Conservation (phyloP, 306 rosid genomes). For the Prinsepia uniflora region DNA sequence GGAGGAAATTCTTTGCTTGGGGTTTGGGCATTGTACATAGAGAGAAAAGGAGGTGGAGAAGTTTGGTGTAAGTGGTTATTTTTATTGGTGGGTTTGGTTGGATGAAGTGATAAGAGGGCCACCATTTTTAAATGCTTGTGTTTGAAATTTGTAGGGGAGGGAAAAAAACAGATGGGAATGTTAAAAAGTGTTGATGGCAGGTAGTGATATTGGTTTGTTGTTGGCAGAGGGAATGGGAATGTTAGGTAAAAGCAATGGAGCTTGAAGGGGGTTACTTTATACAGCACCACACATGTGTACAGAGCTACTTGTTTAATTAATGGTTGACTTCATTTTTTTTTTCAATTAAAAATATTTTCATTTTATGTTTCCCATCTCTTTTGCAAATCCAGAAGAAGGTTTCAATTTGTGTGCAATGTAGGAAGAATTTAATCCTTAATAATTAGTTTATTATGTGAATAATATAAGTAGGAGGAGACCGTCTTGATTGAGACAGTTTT, state of each 20-base stretch:
- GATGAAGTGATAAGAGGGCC: slow-evolving; percentile 33
- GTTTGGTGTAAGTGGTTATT: slow-evolving; percentile 47
- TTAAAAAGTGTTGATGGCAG: slow-evolving; percentile 12
- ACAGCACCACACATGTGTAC: slow-evolving; percentile 41
- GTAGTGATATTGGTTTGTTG: slow-evolving; percentile 26
- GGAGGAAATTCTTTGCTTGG: slow-evolving; percentile 60
- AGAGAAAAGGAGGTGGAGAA: slow-evolving; percentile 32
- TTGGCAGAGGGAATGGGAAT: slow-evolving; percentile 6
- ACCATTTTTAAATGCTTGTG: slow-evolving; percentile 40
- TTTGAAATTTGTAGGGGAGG: slow-evolving; percentile 22
- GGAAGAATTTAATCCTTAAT: slow-evolving; percentile 11
- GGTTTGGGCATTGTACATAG: slow-evolving; percentile 59
- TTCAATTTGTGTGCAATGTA: not conserved
- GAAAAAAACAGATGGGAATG: slow-evolving; percentile 17
- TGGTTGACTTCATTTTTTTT: slow-evolving; percentile 35
- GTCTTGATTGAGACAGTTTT: too few relatives aligned
- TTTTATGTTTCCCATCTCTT: not conserved
- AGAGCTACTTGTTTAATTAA: slow-evolving; percentile 23
- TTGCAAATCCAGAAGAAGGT: not conserved
- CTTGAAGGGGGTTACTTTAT: slow-evolving; percentile 30
- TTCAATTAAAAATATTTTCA: too few relatives aligned
- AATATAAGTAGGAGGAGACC: not conserved
- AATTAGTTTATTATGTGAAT: not conserved
- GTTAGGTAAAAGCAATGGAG: slow-evolving; percentile 30
- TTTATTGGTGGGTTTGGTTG: slow-evolving; percentile 59